These are phyloP conservation scores for Chrysochromulina parva DNA, from an alignment of 78 protist species.

Conservation along the genomic window DNA sequence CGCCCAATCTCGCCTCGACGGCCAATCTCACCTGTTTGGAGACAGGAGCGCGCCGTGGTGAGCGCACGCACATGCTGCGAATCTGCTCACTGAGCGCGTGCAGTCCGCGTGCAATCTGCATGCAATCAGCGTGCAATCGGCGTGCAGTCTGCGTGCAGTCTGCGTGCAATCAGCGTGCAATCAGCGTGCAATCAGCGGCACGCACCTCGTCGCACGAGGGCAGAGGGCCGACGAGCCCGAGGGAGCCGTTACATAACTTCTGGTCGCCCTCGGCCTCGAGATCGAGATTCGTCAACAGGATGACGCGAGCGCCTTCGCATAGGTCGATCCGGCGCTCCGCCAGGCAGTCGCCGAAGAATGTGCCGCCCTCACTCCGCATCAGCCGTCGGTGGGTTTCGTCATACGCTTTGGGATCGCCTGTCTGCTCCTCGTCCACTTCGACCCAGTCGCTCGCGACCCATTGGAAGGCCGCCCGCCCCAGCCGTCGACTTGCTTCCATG, in stretches of 20 bases:
- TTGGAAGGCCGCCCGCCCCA: neutral
- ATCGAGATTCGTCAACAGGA: neutral
- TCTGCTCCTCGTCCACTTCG: neutral
- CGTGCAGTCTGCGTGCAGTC: no score
- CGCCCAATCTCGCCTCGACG: neutral
- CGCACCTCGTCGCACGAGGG: neutral
- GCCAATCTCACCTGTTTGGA: neutral
- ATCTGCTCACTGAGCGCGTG: no score
- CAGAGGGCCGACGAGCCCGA: neutral
- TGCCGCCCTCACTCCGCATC: neutral
- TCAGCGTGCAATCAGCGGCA: no score
- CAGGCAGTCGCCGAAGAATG: slow-evolving; percentile 22
- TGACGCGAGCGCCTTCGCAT: slow-evolving; percentile 18
- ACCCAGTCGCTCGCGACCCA: neutral
- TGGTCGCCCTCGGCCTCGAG: neutral
- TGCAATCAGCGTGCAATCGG: no score
- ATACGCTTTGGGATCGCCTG: neutral
- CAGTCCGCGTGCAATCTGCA: no score
- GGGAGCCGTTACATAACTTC: slow-evolving; percentile 15
- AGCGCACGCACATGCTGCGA: no score
- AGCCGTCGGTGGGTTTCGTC: neutral
- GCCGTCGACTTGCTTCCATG: neutral
- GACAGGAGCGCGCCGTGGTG: no score
- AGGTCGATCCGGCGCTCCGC: slow-evolving; percentile 19
- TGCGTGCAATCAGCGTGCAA: no score